Base-by-base conservation (phyloP, 208 protist genomes). In the Balamuthia mandrillaris region DNA sequence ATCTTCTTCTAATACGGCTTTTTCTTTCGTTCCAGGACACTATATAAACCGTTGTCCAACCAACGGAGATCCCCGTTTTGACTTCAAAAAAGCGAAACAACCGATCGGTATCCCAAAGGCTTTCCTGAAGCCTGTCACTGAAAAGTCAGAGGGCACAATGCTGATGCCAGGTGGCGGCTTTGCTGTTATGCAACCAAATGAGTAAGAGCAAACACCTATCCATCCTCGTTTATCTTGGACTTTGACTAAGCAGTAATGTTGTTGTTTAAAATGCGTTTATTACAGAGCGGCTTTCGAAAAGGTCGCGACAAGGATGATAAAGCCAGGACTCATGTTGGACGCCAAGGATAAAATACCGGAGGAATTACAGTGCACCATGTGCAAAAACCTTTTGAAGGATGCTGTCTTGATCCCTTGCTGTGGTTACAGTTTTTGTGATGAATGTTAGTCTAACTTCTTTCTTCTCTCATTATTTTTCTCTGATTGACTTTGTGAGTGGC, bases 21-120 rank as follows among this genome's bases (percentile, higher is more conserved):
- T 10, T 68, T 24, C 12, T 31, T 16, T 6, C 9, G 4, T 6
- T 12, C n/a, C 14, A 70, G 89, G 87, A 1, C 89, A 93, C 44
- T 92, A 63, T 16, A 93, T 91, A 0, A 82, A 92, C 39, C 61
- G 88, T 31, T 93, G 90, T 81, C 89, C 90, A 16, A 93, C 90
- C 2, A 91, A 93, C 37, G 88, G 88, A 4, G 85, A 91, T 45
- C 79, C 77, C 2, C 61, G 51, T 7, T 93, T 79, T 51, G 82
- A 92, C 44, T 47, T 88, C 44, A 66, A 58, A 16, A 87, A 83
- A 24, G 68, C 88, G 7, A 91, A 90, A 47, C 79, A 83, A 14
- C 39, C 90, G 29, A 87, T 70, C 3, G 90, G 91, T 65, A 92
- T 93, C 35, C 90, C 90, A 27, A 74, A 45, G 24, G 90, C 66